Evolutionary conservation across 1,284 basidiomycete genomes (phyloP).

Genomic region (Sporisorium exsertum): DNA sequence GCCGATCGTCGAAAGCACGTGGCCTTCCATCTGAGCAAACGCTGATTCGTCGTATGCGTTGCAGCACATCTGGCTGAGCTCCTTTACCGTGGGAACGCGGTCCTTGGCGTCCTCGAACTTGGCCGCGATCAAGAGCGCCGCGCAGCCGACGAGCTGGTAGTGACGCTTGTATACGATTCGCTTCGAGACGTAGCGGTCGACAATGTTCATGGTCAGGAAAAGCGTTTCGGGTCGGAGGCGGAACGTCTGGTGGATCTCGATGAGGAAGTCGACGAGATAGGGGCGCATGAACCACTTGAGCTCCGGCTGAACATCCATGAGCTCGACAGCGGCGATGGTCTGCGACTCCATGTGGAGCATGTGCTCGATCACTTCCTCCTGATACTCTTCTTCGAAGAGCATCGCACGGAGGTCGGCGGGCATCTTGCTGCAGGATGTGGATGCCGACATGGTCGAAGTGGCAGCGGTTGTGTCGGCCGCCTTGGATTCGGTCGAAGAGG

Average conservation of each 20-base stretch:
- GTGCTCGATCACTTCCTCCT: slow-evolving; percentile 88
- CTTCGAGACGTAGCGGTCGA: slow-evolving; percentile 98
- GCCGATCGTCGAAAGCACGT: slow-evolving; percentile 93
- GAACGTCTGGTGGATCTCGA: slow-evolving; percentile 94
- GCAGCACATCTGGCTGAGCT: slow-evolving; percentile 92
- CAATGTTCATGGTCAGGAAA: slow-evolving; percentile 97
- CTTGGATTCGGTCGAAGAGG: slow-evolving; percentile 24
- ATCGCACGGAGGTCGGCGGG: slow-evolving; percentile 42
- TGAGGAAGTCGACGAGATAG: slow-evolving; percentile 96
- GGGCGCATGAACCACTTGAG: slow-evolving; percentile 90
- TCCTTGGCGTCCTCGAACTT: slow-evolving; percentile 99
- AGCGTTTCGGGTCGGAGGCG: slow-evolving; percentile 95
- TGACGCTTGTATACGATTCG: slow-evolving; percentile 99
- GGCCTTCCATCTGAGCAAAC: slow-evolving; percentile 82
- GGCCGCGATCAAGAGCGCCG: slow-evolving; percentile 97
- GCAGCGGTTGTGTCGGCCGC: slow-evolving; percentile 44
- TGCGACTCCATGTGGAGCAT: slow-evolving; percentile 95
- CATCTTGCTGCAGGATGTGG: slow-evolving; percentile 28
- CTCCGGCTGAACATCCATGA: slow-evolving; percentile 99
- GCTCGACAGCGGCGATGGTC: slow-evolving; percentile 88
- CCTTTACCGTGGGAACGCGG: slow-evolving; percentile 92
- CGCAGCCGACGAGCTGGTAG: slow-evolving; percentile 98
- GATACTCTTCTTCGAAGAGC: slow-evolving; percentile 86
- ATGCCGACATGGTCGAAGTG: slow-evolving; percentile 33
- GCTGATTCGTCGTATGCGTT: slow-evolving; percentile 95